Percentiles rank a stretch among this genome's conserved stretches.
These are phyloP conservation scores for Blastobotrys apis DNA, from an alignment of 1,139 yeast genomes.

Conservation along the genomic window DNA sequence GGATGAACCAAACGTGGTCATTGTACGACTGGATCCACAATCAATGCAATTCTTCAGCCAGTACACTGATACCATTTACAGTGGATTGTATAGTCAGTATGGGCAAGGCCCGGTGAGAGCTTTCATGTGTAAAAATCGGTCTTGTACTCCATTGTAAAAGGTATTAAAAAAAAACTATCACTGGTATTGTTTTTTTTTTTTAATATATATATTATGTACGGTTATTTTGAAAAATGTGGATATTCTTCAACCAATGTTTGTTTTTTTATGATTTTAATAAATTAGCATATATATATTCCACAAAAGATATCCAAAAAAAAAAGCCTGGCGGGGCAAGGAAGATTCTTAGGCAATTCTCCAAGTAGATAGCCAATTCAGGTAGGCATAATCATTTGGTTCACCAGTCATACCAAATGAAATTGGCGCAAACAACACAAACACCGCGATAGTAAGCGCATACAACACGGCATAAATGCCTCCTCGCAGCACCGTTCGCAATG, in stretches of 20 bases:
- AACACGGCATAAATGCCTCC: slow-evolving; percentile 39
- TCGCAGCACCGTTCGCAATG: slow-evolving; percentile 32
- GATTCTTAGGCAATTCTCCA: slow-evolving; percentile 51
- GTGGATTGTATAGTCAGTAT: slow-evolving; percentile 24
- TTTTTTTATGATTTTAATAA: background rate
- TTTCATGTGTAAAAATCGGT: slow-evolving; percentile 22
- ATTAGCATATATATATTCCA: too few species aligned
- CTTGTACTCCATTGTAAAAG: slow-evolving; percentile 19
- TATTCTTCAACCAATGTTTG: background rate
- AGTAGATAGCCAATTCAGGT: slow-evolving; percentile 68
- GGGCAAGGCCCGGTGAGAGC: slow-evolving; percentile 21
- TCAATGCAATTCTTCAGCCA: slow-evolving; percentile 19
- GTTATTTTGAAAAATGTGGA: background rate
- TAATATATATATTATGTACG: background rate
- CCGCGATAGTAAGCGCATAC: slow-evolving; percentile 56
- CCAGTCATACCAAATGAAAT: slow-evolving; percentile 91
- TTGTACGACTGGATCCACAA: slow-evolving; percentile 21
- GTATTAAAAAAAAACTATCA: too few species aligned
- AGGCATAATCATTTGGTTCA: slow-evolving; percentile 58
- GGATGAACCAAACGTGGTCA: slow-evolving; percentile 18
- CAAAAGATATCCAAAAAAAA: background rate
- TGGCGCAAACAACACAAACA: slow-evolving; percentile 71
- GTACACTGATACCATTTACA: slow-evolving; percentile 19
- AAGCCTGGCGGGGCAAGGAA: too few species aligned
- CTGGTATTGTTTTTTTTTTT: background rate